Evolutionary conservation across 495 filamentous ascomycete species (phyloP).

Genomic region (Cryomyces minteri): DNA sequence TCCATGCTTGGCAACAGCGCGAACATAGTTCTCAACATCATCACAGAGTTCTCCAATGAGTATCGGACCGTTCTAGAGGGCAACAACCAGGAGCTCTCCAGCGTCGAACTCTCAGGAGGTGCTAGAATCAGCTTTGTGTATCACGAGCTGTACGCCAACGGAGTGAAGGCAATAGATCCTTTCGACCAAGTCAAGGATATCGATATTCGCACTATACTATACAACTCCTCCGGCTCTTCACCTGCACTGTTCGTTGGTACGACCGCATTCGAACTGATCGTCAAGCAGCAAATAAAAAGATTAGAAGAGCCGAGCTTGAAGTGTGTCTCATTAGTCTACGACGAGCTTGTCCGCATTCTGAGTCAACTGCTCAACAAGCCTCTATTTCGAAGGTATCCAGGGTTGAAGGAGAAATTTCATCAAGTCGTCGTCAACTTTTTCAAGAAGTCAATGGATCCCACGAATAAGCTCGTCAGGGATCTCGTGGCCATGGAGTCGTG

Average conservation of each 20-base stretch:
- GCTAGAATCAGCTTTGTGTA: constrained; percentile 99
- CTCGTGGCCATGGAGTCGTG: constrained; percentile 88
- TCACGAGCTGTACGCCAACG: constrained; percentile 95
- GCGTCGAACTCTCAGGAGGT: constrained; percentile 84
- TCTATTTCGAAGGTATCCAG: constrained; percentile 80
- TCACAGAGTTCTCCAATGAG: constrained; percentile 95
- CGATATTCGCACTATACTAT: constrained; percentile 85
- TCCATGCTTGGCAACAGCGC: constrained; percentile 91
- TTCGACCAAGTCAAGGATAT: constrained; percentile 96
- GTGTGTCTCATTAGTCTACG: constrained; percentile 92
- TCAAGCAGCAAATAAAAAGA: constrained; percentile 96
- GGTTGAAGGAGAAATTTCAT: constrained; percentile 93
- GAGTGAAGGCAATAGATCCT: constrained; percentile 93
- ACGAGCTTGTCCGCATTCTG: constrained; percentile 93
- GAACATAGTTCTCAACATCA: constrained; percentile 94
- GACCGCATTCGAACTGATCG: constrained; percentile 92
- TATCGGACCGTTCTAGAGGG: constrained; percentile 93
- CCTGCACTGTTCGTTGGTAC: constrained; percentile 96
- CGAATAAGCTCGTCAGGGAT: constrained; percentile 90
- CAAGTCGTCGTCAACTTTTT: constrained; percentile 87
- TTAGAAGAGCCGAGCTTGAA: constrained; percentile 93
- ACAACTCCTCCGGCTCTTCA: constrained; percentile 96
- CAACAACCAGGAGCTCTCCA: constrained; percentile 89
- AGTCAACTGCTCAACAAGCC: constrained; percentile 75
- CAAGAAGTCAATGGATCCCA: constrained; percentile 94